Conservation (phyloP, 371 early-diverging fungal genomes). For the Actinomortierella wolfii region DNA sequence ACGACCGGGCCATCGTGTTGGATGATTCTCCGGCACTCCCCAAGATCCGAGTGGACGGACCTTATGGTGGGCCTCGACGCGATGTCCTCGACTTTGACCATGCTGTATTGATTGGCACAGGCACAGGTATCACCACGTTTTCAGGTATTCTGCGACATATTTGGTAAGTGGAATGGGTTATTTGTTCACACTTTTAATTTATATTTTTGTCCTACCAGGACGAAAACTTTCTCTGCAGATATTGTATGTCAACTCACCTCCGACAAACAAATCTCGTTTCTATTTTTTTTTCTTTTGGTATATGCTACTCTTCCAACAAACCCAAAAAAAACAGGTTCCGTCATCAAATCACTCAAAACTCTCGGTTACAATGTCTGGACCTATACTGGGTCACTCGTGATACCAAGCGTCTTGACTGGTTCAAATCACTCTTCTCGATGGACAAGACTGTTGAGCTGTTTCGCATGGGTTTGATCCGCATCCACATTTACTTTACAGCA, state of each 20-base stretch:
- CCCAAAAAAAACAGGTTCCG: conserved; percentile 45
- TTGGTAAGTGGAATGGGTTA: conserved; percentile 48
- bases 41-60: conserved; percentile 78
- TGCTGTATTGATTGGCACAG: conserved; percentile 80
- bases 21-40: conserved; percentile 49
- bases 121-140: conserved; percentile 86
- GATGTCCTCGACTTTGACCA: conserved; percentile 84
- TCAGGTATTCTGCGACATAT: conserved; percentile 75
- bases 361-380: conserved; percentile 35
- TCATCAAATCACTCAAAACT: conserved; percentile 44
- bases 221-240: conserved; percentile 40
- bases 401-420: conserved; percentile 44
- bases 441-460: conserved; percentile 44
- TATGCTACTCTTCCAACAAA: conserved; percentile 61
- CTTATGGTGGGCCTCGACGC: conserved; percentile 85
- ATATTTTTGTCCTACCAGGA: conserved; percentile 20
- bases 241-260: conserved; percentile 56
- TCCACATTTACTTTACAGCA: conserved; percentile 42
- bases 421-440: conserved; percentile 42
- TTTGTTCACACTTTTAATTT: neutral
- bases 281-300: conserved; percentile 60
- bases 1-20: conserved; percentile 21
- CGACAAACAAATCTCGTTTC: conserved; percentile 55
- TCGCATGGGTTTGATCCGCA: conserved; percentile 43
- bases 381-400: conserved; percentile 45